phyloP scores from a whole-genome alignment of 2,329 filamentous ascomycete species.

The Emmonsiellopsis sp. region DNA sequence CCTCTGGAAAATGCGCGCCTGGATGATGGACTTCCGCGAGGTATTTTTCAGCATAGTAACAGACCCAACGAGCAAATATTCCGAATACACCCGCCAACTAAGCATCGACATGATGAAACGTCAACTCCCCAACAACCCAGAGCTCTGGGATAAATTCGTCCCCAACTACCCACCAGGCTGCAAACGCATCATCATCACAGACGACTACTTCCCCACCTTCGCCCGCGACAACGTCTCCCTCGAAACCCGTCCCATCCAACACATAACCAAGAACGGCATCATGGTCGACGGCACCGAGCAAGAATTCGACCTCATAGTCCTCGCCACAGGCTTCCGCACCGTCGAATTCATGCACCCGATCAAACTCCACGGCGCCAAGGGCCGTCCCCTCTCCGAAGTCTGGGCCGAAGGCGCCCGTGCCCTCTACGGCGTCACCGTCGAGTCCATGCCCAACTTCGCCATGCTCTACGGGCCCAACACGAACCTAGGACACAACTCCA shows the following conservation, averaged over 20 bases:
- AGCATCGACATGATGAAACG: conserved; percentile 33
- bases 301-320: conserved; percentile 47
- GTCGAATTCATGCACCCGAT: conserved; percentile 52
- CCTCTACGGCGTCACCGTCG: conserved; percentile 42
- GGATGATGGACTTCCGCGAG: conserved; percentile 49
- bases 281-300: conserved; percentile 33
- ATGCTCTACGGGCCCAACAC: conserved; percentile 53
- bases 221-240: conserved; percentile 39
- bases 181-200: conserved; percentile 45
- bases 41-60: conserved; percentile 37
- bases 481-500: conserved; percentile 46
- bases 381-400: conserved; percentile 37
- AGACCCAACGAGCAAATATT: conserved; percentile 27
- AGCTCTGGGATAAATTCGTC: conserved; percentile 44
- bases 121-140: conserved; percentile 39
- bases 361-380: conserved; percentile 38
- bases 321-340: conserved; percentile 51
- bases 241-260: conserved; percentile 41
- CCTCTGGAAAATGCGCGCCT: conserved; percentile 40
- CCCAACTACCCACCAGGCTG: conserved; percentile 47
- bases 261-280: conserved; percentile 40
- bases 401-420: conserved; percentile 45
- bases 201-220: conserved; percentile 48
- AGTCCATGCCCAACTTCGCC: conserved; percentile 45
- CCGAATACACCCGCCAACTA: conserved; percentile 30